Evolutionary conservation across 2,329 filamentous ascomycete species (phyloP).

Genomic region (Sarocladium kiliense): DNA sequence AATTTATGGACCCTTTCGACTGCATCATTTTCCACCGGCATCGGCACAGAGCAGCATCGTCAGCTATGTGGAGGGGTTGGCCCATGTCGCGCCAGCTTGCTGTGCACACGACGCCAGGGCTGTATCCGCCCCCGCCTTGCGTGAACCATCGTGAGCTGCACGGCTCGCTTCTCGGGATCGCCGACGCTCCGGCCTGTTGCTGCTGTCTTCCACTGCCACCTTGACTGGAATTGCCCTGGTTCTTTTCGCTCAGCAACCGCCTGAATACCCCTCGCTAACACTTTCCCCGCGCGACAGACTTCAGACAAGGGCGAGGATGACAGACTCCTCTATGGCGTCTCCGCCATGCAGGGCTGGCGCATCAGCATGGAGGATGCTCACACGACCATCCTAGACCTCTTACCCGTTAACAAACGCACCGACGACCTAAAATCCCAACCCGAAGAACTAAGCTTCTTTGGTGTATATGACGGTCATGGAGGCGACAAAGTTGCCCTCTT

Average conservation of each 20-base stretch:
- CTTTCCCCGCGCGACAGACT: slow-evolving; percentile 47
- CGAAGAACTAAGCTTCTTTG: slow-evolving; percentile 86
- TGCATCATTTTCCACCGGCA: neutral
- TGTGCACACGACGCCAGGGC: neutral
- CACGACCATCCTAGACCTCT: slow-evolving; percentile 81
- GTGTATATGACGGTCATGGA: slow-evolving; percentile 96
- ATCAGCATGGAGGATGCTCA: slow-evolving; percentile 99
- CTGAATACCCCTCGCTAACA: slow-evolving; percentile 19
- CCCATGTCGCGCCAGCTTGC: neutral
- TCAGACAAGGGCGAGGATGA: slow-evolving; percentile 92
- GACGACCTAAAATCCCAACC: slow-evolving; percentile 57
- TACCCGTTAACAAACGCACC: slow-evolving; percentile 45
- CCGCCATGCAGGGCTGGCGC: slow-evolving; percentile 99
- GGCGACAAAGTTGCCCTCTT: slow-evolving; percentile 95
- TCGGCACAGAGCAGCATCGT: neutral
- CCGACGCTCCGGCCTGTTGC: neutral
- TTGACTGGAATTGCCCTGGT: neutral
- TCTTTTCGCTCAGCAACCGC: neutral
- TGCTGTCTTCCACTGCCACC: neutral
- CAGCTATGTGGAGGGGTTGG: neutral
- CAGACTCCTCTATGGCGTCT: slow-evolving; percentile 86
- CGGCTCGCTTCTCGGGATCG: neutral
- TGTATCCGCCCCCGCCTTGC: neutral
- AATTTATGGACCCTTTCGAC: too few species aligned
- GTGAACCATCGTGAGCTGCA: neutral